Percentiles rank a stretch among this genome's conserved stretches.
These are phyloP conservation scores for Melanomma pulvis-pyrius DNA, from an alignment of 495 filamentous ascomycete genomes.

Conservation along the genomic window DNA sequence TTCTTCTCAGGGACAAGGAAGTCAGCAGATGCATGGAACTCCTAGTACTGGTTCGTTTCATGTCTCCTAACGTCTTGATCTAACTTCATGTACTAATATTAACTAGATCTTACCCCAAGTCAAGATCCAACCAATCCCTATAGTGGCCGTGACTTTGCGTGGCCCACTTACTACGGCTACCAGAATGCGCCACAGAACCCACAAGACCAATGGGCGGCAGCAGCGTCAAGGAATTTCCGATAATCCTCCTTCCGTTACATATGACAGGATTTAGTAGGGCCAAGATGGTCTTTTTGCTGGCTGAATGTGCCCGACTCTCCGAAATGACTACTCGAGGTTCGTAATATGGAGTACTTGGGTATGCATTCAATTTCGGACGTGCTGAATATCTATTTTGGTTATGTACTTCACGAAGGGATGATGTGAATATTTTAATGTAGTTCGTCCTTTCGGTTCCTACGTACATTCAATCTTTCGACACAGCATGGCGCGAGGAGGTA, in stretches of 20 bases:
- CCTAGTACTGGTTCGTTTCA: conserved; percentile 17
- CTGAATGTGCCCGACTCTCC: too few species aligned
- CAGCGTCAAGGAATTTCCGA: background rate
- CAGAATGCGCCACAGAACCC: conserved; percentile 10
- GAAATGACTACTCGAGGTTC: too few species aligned
- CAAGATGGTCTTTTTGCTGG: too few species aligned
- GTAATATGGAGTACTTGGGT: too few species aligned
- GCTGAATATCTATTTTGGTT: background rate
- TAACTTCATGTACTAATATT: background rate
- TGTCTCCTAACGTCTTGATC: background rate
- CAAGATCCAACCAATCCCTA: conserved; percentile 26
- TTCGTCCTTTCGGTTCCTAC: background rate
- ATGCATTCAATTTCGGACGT: background rate
- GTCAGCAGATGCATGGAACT: conserved; percentile 30
- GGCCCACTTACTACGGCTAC: conserved; percentile 22
- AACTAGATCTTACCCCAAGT: conserved; percentile 12
- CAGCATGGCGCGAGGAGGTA: background rate
- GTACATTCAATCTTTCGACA: background rate
- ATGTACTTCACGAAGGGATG: background rate
- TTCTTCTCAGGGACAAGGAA: conserved; percentile 13
- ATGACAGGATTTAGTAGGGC: background rate
- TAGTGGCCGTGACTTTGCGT: conserved; percentile 22
- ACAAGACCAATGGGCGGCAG: conserved; percentile 24
- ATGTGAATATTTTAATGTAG: background rate
- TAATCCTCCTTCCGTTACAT: background rate